Evolutionary conservation across 2,329 filamentous ascomycete species (phyloP), one percentile per base, ranked within the genome.

Genomic region (Emergomyces africanus): DNA sequence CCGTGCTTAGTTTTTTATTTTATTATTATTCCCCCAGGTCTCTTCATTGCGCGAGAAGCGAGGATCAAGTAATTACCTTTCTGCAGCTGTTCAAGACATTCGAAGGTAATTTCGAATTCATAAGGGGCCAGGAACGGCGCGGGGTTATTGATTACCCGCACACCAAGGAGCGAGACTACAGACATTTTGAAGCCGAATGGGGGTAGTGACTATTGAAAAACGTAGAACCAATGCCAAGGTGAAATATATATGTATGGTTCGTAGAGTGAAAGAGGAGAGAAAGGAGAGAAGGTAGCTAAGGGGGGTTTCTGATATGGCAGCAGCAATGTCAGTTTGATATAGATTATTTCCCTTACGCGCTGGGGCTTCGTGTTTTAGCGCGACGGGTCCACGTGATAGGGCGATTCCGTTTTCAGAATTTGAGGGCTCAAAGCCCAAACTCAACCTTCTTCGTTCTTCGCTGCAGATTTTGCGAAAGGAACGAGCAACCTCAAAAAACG

Each of bases 71-170:
- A 58, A 63, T 57, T 74, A 91, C 90, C 91, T 77, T 96, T 96
- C 72, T 95, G 89, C 44, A 99, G 83, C 66, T 87, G 84, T 78
- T 99, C 94, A 28, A 97, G 84, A 70, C 94, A 97, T 76, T 99
- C 94, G 64, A 99, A 99, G 20, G 94, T 99, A 73, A 99, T 97
- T 77, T 99, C 92, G 67, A 99, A 96, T 74, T 94, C 86, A 74
- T 99, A 99, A 58, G 90, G 85, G 72, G 92, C 88, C 68, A 85
- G 87, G 78, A 99, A 97, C 67, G 88, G 85, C 69, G 94, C 91
- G 70, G 94, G 94, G 79, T 99, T 99, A 83, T 99, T 97, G 73
- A 90, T 81, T 67, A 99, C 89, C 75, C 94, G 89, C 69, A 99
- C 94, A 71, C 92, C 92, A 66, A 99, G 84, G 61, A 99, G 85